Evolutionary conservation across 2,329 filamentous ascomycete genomes (phyloP).

Genomic region (Alternaria ventricosa): DNA sequence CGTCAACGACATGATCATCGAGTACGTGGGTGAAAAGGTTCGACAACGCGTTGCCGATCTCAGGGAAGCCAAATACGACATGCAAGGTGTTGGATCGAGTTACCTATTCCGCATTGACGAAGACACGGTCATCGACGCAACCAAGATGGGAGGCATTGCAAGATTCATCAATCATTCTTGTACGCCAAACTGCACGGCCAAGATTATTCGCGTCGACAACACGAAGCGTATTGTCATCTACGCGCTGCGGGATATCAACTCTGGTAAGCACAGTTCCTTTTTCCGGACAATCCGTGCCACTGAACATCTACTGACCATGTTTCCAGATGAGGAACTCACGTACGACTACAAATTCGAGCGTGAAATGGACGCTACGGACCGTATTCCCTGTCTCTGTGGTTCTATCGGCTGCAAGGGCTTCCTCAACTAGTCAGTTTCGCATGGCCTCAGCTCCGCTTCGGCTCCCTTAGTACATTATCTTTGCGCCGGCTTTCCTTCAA

Average conservation of each 20-base stretch:
- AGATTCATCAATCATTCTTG: slow-evolving; percentile 99
- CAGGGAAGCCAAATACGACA: slow-evolving; percentile 87
- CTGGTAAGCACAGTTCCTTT: slow-evolving; percentile 71
- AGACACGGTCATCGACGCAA: slow-evolving; percentile 95
- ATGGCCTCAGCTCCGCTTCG: not conserved
- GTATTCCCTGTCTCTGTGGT: slow-evolving; percentile 96
- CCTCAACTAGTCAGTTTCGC: slow-evolving; percentile 73
- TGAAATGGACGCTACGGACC: slow-evolving; percentile 91
- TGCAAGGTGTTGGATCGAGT: slow-evolving; percentile 95
- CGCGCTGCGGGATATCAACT: slow-evolving; percentile 89
- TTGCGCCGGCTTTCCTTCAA: not conserved
- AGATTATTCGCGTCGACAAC: slow-evolving; percentile 98
- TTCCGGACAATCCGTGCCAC: not conserved
- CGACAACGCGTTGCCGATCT: slow-evolving; percentile 97
- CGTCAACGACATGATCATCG: slow-evolving; percentile 99
- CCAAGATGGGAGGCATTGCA: slow-evolving; percentile 97
- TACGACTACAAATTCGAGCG: slow-evolving; percentile 99
- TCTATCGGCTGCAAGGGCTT: slow-evolving; percentile 98
- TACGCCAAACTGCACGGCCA: slow-evolving; percentile 97
- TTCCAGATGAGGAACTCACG: slow-evolving; percentile 91
- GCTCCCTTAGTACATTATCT: not conserved
- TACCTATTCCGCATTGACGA: slow-evolving; percentile 99
- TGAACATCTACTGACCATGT: slow-evolving; percentile 31
- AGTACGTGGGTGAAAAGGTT: slow-evolving; percentile 98
- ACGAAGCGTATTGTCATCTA: slow-evolving; percentile 99